Percentiles rank a stretch among this genome's conserved stretches.
Evolutionary conservation across 176 grass and related monocot species (phyloP).

Genomic region (Melocanna baccifera): DNA sequence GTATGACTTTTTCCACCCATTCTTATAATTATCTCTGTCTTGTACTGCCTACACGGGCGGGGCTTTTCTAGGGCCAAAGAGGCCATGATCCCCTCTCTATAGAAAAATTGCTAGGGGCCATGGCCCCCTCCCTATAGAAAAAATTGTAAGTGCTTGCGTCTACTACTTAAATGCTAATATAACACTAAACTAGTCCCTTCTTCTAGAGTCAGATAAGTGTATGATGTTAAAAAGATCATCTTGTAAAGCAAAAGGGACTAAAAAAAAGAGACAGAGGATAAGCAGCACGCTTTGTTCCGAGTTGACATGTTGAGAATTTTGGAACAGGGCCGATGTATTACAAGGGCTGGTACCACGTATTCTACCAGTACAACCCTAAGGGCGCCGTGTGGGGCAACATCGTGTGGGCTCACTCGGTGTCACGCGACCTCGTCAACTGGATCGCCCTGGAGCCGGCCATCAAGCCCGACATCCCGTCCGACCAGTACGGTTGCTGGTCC

Average conservation of each 20-base stretch:
- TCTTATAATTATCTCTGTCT: not conserved
- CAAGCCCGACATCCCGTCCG: slow-evolving; percentile 32
- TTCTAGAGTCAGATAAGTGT: too few species aligned
- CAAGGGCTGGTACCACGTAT: slow-evolving; percentile 50
- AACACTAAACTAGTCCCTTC: too few species aligned
- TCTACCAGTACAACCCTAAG: slow-evolving; percentile 49
- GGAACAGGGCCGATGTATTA: slow-evolving; percentile 43
- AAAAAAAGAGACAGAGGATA: too few species aligned
- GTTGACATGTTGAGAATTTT: not conserved
- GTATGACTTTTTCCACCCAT: slow-evolving; percentile 35
- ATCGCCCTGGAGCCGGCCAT: slow-evolving; percentile 40
- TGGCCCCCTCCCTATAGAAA: too few species aligned
- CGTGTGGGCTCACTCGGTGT: slow-evolving; percentile 54
- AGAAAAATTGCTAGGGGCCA: too few species aligned
- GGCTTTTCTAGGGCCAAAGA: too few species aligned
- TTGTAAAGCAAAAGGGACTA: too few species aligned
- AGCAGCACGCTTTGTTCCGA: too few species aligned
- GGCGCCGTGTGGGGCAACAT: slow-evolving; percentile 32
- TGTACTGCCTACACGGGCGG: not conserved
- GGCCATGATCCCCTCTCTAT: too few species aligned
- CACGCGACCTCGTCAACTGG: slow-evolving; percentile 57
- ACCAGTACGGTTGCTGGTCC: slow-evolving; percentile 45
- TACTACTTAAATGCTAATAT: too few species aligned
- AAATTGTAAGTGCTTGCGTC: too few species aligned
- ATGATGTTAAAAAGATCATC: too few species aligned